Evolutionary conservation across 176 grass and related monocot species (phyloP).

Genomic region (Rhipidocladum racemiflorum): DNA sequence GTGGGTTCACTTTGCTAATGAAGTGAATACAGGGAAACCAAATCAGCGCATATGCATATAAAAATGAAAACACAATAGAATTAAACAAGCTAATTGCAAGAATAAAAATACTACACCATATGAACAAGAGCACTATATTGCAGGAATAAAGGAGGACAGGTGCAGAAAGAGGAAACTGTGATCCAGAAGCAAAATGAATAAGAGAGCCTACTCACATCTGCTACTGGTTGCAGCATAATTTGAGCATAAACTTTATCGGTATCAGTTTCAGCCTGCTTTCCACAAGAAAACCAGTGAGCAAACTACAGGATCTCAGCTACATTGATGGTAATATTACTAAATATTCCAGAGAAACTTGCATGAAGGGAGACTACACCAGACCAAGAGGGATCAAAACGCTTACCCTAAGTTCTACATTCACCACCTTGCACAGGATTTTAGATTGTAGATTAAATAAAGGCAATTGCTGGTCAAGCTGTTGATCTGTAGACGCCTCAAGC

Average conservation of each 20-base stretch:
- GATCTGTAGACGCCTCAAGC: conserved; percentile 86
- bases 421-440: conserved; percentile 80
- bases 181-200: conserved; percentile 15
- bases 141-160: neutral
- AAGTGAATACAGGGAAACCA: conserved; percentile 17
- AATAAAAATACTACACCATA: neutral
- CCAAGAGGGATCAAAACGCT: conserved; percentile 1
- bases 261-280: conserved; percentile 77
- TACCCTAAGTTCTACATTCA: conserved; percentile 80
- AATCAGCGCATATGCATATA: conserved; percentile 10
- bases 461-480: conserved; percentile 70
- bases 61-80: neutral
- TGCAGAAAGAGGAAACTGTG: neutral
- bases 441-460: conserved; percentile 66
- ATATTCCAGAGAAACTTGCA: neutral
- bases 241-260: conserved; percentile 90
- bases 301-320: neutral
- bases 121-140: neutral
- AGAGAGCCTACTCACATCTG: conserved; percentile 48
- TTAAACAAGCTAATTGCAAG: neutral
- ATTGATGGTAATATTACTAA: neutral
- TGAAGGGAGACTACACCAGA: conserved; percentile 2
- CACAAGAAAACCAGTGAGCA: conserved; percentile 20
- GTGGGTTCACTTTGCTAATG: conserved; percentile 44
- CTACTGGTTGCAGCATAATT: conserved; percentile 76